Base-by-base conservation (phyloP, 345 rosid genomes). In the Firmiana major region DNA sequence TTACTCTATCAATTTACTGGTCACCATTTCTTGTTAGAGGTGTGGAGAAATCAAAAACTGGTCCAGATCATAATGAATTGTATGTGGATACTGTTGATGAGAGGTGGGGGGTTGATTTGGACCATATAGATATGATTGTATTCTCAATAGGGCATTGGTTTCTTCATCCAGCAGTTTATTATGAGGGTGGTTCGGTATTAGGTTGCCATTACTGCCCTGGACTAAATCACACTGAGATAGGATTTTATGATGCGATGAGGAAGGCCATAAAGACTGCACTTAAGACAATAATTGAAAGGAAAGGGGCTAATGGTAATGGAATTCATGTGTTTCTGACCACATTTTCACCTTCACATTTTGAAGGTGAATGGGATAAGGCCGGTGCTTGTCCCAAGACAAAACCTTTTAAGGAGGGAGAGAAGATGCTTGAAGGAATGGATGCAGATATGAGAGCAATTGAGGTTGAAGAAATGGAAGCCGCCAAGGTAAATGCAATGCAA, bases 91-190 rank as follows among this genome's bases (percentile, higher is more conserved):
- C 73, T 0, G 85, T 93, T 55, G 97, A 95, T 57, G 96, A 92
- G 84, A 89, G 80, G 66, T 95, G 99, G 99, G 96, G 88, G 0
- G 84, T 78, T 21, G 96, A 92, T 78, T 73, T 95, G 72, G 83
- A 81, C 38, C 76, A 78, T 24, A 73, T 93, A 2, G 96, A 92
- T 73, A 73, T 87, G 85, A 65, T 90, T 60, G 84, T 96, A 11
- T 69, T 93, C 63, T 96, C 99, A 5, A 74, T 92, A 62, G 99
- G 99, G 66, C 99, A 93, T 75, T 93, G 99, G 99, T 96, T 93
- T 67, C 77, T 93, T 5, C 94, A 96, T 78, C 98, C 94, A 1
- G 97, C 99, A 17, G 96, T 92, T 66, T 96, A 89, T 82, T 83
- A 59, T 38, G 95, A 92, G 84, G 88, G 88, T 19, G 90, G 83